Percentiles rank a stretch among this genome's conserved stretches.
Evolutionary conservation across 2,329 filamentous ascomycete genomes (phyloP).

Genomic region (Rhynchosporium agropyri): DNA sequence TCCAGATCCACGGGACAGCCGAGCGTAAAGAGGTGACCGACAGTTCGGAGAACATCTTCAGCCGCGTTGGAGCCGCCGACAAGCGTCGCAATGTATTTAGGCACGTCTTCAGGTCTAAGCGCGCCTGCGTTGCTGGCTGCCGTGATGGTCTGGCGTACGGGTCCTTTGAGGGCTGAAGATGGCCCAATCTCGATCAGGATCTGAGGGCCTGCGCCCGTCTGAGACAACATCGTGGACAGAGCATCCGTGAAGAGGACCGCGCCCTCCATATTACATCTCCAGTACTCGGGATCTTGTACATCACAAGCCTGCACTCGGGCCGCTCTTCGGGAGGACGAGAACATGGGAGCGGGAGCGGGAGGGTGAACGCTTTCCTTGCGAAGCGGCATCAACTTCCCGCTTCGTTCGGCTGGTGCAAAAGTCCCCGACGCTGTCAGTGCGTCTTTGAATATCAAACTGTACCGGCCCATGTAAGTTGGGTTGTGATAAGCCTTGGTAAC

Average conservation of each 20-base stretch:
- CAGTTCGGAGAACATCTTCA: background rate
- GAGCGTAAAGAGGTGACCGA: background rate
- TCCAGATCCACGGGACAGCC: slow-evolving; percentile 41
- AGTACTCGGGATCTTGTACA: slow-evolving; percentile 43
- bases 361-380: too few relatives aligned
- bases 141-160: slow-evolving; percentile 1
- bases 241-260: slow-evolving; percentile 46
- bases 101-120: too few relatives aligned
- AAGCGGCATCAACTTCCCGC: too few relatives aligned
- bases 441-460: slow-evolving; percentile 31
- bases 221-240: slow-evolving; percentile 2
- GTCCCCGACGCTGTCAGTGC: background rate
- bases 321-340: slow-evolving; percentile 39
- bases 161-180: slow-evolving; percentile 2
- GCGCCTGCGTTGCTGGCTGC: background rate
- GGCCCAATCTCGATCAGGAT: slow-evolving; percentile 9
- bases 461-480: slow-evolving; percentile 34
- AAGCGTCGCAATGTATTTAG: too few relatives aligned
- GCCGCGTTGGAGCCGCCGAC: too few relatives aligned
- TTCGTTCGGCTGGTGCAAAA: background rate
- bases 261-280: slow-evolving; percentile 49
- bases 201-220: background rate
- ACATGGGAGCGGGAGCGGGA: slow-evolving; percentile 35
- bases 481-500: slow-evolving; percentile 49
- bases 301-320: slow-evolving; percentile 24